A percentile compares a stretch with the other conserved stretches of the same genome.
phyloP scores from a whole-genome alignment of 352 stramenopile genomes.

The Phytophthora rubi region DNA sequence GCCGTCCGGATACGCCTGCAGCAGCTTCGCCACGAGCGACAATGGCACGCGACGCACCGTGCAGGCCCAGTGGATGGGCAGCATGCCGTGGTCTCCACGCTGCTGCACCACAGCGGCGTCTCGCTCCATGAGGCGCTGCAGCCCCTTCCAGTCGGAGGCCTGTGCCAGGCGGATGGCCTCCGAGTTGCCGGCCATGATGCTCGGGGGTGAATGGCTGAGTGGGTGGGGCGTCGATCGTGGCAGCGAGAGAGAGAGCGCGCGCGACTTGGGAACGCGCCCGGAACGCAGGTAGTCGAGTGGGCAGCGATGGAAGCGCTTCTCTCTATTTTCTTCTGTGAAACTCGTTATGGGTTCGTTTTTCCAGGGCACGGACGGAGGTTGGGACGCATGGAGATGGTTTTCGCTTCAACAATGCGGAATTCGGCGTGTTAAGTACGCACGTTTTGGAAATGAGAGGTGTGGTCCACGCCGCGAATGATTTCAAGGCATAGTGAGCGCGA shows the following conservation, averaged over 20 bases:
- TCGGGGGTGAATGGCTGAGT: conserved; percentile 8
- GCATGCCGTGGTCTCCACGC: conserved; percentile 79
- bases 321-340: conserved; percentile 24
- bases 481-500: background rate
- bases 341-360: conserved; percentile 21
- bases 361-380: background rate
- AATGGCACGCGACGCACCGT: conserved; percentile 70
- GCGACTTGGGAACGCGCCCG: conserved; percentile 24
- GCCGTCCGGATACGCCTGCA: conserved; percentile 67
- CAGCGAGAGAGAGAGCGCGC: conserved; percentile 14
- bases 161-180: conserved; percentile 81
- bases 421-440: background rate
- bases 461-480: background rate
- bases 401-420: background rate
- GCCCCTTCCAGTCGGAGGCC: conserved; percentile 75
- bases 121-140: conserved; percentile 70
- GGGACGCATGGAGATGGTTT: background rate
- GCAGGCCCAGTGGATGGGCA: conserved; percentile 85
- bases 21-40: conserved; percentile 62
- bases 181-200: conserved; percentile 41
- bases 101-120: conserved; percentile 52
- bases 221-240: background rate
- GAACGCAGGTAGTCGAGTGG: conserved; percentile 21
- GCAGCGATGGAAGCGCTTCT: background rate
- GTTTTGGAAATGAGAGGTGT: background rate